Evolutionary conservation across 2,329 filamentous ascomycete species (phyloP), one percentile per base, ranked within the genome.

Genomic region (Conoideocrella luteorostrata): DNA sequence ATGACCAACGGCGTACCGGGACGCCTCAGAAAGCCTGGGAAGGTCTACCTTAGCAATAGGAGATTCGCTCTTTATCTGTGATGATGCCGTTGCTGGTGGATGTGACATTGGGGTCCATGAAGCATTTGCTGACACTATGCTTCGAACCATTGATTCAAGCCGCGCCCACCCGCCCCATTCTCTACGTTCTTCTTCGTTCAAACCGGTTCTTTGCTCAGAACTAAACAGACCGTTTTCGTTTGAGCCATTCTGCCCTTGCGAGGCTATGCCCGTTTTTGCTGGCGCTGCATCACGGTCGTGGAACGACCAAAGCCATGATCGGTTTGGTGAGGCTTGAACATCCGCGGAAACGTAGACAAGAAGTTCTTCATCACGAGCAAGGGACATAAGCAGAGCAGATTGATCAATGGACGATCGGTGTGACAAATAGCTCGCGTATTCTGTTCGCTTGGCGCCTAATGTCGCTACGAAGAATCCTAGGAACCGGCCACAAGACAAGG

Each of bases 331-430:
- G 1, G 84, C 86, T 64, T 97, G 91, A 56, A 94, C 72, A 64
- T 97, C 93, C 0, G 84, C 86, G 23, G 86, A 91, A 1, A 86
- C 80, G 55, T 95, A 95, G 0, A 83, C 87, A 22, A 97, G 68
- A 53, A 97, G 76, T 60, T 96, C 91, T 59, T 97, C 90, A 56
- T 98, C 90, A 3, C 73, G 71, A 36, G 60, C 55, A 3, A 67
- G 51, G 17, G 61, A 61, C 21, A 60, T 45, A 6, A 64, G 47
- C n/a, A 66, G 47, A 9, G 56, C 55, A 2, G 56, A 39, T n/a
- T 60, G 57, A 22, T 65, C 60, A 5, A 61, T 47, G 1, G 61
- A 52, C n/a, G 56, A 47, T n/a, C 56, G 56, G 2, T 60, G 58
- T 2, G 62, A 51, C 15, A 73, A 50, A 41, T 69, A 67, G 17